These are phyloP conservation scores for Cryptosporidium andersoni DNA, from an alignment of 169 alveolate genomes.

Conservation along the genomic window DNA sequence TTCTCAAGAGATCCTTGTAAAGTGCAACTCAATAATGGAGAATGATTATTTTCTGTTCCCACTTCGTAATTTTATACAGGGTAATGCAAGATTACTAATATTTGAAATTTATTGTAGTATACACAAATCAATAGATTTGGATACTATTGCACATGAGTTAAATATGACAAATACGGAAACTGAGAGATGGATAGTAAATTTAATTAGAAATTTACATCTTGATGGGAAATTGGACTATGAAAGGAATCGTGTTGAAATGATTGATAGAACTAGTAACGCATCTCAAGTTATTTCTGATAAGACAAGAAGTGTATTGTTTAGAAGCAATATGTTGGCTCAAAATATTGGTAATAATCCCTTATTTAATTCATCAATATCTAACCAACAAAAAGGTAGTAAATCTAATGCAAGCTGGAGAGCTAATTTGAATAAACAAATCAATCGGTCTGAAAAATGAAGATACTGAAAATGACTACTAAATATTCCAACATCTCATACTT, in stretches of 20 bases:
- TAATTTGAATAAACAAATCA: slow-evolving; percentile 19
- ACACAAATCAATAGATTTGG: slow-evolving; percentile 88
- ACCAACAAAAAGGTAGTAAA: slow-evolving; percentile 22
- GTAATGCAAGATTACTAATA: slow-evolving; percentile 84
- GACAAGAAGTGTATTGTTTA: slow-evolving; percentile 82
- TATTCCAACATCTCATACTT: slow-evolving; percentile 1
- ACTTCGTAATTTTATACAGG: slow-evolving; percentile 86
- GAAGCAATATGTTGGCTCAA: slow-evolving; percentile 84
- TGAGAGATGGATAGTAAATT: slow-evolving; percentile 90
- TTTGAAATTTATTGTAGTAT: slow-evolving; percentile 91
- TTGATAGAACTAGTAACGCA: slow-evolving; percentile 84
- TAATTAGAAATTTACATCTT: slow-evolving; percentile 84
- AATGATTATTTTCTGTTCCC: slow-evolving; percentile 84
- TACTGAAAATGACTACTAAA: neutral
- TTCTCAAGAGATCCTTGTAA: slow-evolving; percentile 78
- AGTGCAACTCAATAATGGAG: slow-evolving; percentile 75
- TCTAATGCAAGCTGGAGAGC: slow-evolving; percentile 47
- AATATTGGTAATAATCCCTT: slow-evolving; percentile 73
- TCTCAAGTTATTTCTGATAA: slow-evolving; percentile 88
- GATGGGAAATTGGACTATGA: slow-evolving; percentile 92
- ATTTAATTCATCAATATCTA: slow-evolving; percentile 2
- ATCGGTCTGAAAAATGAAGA: slow-evolving; percentile 39
- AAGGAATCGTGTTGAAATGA: slow-evolving; percentile 88
- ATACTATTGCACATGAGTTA: slow-evolving; percentile 86
- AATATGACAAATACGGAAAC: slow-evolving; percentile 87